Conservation (phyloP, 768 basidiomycete genomes). For the Coprinopsis strossmayeri region DNA sequence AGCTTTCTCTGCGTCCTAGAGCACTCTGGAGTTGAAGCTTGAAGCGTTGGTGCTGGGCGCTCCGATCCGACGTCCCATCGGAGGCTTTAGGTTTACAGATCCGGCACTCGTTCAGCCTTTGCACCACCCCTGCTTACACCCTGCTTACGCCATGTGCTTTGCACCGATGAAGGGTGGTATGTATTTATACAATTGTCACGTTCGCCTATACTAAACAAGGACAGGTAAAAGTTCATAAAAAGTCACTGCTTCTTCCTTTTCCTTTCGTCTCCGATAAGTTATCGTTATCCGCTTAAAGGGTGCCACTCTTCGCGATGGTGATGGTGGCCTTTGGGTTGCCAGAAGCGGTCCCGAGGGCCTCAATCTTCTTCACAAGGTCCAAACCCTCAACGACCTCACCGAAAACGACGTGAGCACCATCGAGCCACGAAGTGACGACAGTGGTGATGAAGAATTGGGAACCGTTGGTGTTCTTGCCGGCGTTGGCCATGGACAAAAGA, state of each 20-base stretch:
- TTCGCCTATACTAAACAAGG: neutral
- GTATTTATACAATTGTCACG: conserved; percentile 1
- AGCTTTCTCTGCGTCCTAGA: too few species aligned
- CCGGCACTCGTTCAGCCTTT: too few species aligned
- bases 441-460: conserved; percentile 91
- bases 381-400: conserved; percentile 73
- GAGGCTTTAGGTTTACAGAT: too few species aligned
- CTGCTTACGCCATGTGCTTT: too few species aligned
- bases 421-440: conserved; percentile 69
- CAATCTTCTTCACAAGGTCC: conserved; percentile 44
- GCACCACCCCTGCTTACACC: too few species aligned
- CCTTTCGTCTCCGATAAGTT: neutral
- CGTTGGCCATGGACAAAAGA: conserved; percentile 76
- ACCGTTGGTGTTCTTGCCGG: conserved; percentile 78
- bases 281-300: conserved; percentile 21
- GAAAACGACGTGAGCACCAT: conserved; percentile 83
- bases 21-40: too few species aligned
- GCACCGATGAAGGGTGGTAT: too few species aligned
- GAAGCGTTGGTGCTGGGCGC: too few species aligned
- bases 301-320: conserved; percentile 50
- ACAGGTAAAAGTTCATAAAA: neutral
- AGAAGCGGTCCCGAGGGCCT: conserved; percentile 28
- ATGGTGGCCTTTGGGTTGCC: conserved; percentile 41
- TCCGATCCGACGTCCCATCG: too few species aligned
- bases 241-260: neutral